Percentiles rank a stretch among this genome's conserved stretches.
These are phyloP conservation scores for Calonectria pseudoreteaudii DNA, from an alignment of 2,329 filamentous ascomycete species.

Conservation along the genomic window DNA sequence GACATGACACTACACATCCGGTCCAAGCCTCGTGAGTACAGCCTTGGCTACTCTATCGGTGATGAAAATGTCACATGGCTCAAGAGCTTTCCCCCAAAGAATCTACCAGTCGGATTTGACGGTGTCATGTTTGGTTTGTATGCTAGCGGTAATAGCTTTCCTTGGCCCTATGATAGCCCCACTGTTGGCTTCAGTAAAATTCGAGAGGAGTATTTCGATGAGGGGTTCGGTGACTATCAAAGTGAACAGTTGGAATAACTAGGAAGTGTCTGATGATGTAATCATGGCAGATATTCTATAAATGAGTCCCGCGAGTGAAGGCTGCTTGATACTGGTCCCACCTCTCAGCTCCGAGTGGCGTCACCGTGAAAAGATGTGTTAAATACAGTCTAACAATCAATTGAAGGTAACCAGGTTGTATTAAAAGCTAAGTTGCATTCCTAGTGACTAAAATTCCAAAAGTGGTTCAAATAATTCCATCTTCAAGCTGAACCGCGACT, in stretches of 20 bases:
- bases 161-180: conserved; percentile 36
- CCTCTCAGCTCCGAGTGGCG: too few relatives aligned
- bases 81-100: conserved; percentile 25
- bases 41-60: conserved; percentile 36
- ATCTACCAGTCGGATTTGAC: conserved; percentile 32
- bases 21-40: conserved; percentile 35
- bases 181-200: conserved; percentile 37
- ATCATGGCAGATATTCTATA: not conserved
- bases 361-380: too few relatives aligned
- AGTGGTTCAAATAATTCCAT: too few relatives aligned
- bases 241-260: not conserved
- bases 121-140: conserved; percentile 40
- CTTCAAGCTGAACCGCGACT: too few relatives aligned
- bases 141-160: conserved; percentile 35
- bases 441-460: too few relatives aligned
- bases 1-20: conserved; percentile 36
- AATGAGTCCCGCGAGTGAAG: too few relatives aligned
- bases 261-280: not conserved
- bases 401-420: too few relatives aligned
- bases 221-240: conserved; percentile 29
- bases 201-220: conserved; percentile 36
- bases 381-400: too few relatives aligned
- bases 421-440: too few relatives aligned
- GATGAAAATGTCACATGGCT: conserved; percentile 26
- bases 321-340: too few relatives aligned